These are phyloP conservation scores for Elasticomyces elasticus DNA, from an alignment of 495 filamentous ascomycete species.

Conservation along the genomic window DNA sequence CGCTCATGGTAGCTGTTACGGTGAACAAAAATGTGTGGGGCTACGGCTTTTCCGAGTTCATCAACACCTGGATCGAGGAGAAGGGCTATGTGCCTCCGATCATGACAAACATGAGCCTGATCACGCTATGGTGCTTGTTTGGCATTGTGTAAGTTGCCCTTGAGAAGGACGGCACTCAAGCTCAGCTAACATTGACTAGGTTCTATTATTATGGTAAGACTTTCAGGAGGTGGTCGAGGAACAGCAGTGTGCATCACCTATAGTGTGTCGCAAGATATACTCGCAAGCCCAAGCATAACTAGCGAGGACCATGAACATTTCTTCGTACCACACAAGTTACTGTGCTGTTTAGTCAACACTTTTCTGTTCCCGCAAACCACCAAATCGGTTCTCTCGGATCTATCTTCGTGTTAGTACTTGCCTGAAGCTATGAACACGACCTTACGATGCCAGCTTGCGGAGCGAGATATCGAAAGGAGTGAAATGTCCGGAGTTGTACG, in stretches of 20 bases:
- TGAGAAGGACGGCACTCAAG: background rate
- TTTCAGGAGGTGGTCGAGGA: slow-evolving; percentile 44
- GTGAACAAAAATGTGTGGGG: slow-evolving; percentile 38
- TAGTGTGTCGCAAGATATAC: no score
- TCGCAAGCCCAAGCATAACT: no score
- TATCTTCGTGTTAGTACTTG: no score
- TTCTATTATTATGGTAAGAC: slow-evolving; percentile 51
- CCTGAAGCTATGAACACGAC: no score
- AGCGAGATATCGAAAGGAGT: no score
- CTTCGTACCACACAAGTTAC: no score
- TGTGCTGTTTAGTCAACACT: no score
- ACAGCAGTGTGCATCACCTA: slow-evolving; percentile 46
- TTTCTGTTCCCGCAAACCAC: no score
- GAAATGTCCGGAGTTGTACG: no score
- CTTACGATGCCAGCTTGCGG: no score
- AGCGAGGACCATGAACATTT: no score
- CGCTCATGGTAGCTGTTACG: slow-evolving; percentile 34
- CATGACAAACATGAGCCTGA: slow-evolving; percentile 39
- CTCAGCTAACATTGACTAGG: background rate
- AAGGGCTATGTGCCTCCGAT: slow-evolving; percentile 22
- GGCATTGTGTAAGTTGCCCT: slow-evolving; percentile 31
- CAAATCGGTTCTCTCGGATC: no score
- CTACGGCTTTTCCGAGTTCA: slow-evolving; percentile 33
- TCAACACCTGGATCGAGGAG: slow-evolving; percentile 26
- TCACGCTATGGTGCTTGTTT: slow-evolving; percentile 43